These are phyloP conservation scores for Schoenoplectus triqueter DNA, from an alignment of 202 grass and related monocot species.

Conservation along the genomic window DNA sequence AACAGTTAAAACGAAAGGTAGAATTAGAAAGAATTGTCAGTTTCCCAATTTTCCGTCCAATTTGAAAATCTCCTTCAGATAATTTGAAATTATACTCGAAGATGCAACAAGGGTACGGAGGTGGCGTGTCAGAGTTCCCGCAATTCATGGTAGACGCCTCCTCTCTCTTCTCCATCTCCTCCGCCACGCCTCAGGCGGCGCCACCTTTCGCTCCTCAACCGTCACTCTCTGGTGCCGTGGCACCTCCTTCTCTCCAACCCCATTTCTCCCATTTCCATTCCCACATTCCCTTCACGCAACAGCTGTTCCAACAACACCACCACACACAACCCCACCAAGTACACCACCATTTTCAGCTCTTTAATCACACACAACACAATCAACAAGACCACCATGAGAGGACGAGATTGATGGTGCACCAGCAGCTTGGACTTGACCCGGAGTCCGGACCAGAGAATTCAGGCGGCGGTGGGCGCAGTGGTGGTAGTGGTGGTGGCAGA, in stretches of 20 bases:
- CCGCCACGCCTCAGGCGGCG: slow-evolving; percentile 28
- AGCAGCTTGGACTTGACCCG: slow-evolving; percentile 68
- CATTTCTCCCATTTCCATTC: slow-evolving; percentile 36
- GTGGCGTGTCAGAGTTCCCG: slow-evolving; percentile 81
- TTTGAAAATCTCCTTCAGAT: neutral
- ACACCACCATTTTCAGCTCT: slow-evolving; percentile 83
- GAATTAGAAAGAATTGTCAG: neutral
- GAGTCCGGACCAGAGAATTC: slow-evolving; percentile 67
- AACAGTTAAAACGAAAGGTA: neutral
- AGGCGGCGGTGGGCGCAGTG: neutral
- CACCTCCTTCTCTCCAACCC: slow-evolving; percentile 37
- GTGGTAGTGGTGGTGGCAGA: slow-evolving; percentile 28
- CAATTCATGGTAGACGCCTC: slow-evolving; percentile 84
- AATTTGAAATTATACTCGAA: slow-evolving; percentile 19
- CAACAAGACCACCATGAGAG: slow-evolving; percentile 57
- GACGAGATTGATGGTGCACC: slow-evolving; percentile 43
- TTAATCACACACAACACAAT: slow-evolving; percentile 43
- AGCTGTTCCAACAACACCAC: slow-evolving; percentile 70
- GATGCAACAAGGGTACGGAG: slow-evolving; percentile 90
- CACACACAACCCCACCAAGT: slow-evolving; percentile 23
- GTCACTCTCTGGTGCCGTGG: slow-evolving; percentile 35
- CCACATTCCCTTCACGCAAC: slow-evolving; percentile 70
- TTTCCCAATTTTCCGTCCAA: neutral
- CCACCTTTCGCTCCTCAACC: slow-evolving; percentile 1
- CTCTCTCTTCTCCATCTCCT: slow-evolving; percentile 60